Conservation (phyloP, 2,329 filamentous ascomycete genomes). For the Exutisphaerella laricina region DNA sequence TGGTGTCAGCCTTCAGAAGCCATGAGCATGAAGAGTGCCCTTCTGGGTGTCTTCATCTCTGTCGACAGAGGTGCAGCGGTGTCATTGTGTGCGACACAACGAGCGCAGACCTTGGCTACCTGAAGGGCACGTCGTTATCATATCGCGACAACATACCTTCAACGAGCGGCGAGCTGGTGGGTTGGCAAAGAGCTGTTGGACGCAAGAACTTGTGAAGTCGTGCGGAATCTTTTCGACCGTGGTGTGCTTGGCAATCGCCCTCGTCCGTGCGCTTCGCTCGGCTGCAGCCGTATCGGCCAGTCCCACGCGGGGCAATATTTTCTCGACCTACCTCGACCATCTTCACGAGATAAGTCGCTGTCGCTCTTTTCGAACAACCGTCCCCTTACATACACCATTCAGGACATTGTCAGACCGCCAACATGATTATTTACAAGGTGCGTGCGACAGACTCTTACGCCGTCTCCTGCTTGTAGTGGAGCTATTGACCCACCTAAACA, state of each 20-base stretch:
- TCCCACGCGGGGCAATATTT: no score
- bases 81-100: slow-evolving; percentile 34
- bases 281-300: no score
- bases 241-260: no score
- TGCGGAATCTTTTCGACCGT: no score
- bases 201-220: no score
- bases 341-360: no score
- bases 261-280: no score
- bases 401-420: slow-evolving; percentile 28
- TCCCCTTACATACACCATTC: slow-evolving; percentile 6
- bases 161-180: slow-evolving; percentile 15
- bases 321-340: no score
- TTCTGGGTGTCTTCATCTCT: slow-evolving; percentile 63
- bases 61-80: slow-evolving; percentile 45
- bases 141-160: slow-evolving; percentile 33
- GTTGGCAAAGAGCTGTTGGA: slow-evolving; percentile 15
- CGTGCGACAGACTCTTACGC: slow-evolving; percentile 17
- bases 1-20: slow-evolving; percentile 59
- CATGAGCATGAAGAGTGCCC: slow-evolving; percentile 66
- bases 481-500: slow-evolving; percentile 9
- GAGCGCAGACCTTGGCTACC: slow-evolving; percentile 47
- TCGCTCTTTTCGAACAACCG: slow-evolving; percentile 17
- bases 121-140: slow-evolving; percentile 43
- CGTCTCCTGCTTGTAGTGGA: background rate
- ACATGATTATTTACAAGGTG: slow-evolving; percentile 57